These are phyloP conservation scores for Acidiella bohemica DNA, from an alignment of 495 filamentous ascomycete genomes.

Conservation along the genomic window DNA sequence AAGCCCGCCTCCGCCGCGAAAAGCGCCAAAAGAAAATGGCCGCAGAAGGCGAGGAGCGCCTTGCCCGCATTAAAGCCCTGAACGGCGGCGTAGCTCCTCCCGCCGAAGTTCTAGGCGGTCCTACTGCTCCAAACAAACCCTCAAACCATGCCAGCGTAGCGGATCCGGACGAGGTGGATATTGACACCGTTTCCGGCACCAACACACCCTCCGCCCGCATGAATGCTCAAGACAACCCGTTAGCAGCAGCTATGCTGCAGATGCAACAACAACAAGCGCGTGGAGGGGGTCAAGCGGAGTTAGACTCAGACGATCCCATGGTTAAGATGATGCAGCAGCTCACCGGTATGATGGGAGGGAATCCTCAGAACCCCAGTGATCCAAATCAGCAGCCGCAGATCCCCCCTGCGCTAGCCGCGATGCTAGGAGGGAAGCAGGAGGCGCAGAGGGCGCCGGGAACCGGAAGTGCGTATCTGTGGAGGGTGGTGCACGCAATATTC, in stretches of 20 bases:
- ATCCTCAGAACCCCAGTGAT: constrained; percentile 21
- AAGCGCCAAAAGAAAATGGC: constrained; percentile 81
- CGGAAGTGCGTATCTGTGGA: constrained; percentile 52
- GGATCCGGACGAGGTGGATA: constrained; percentile 65
- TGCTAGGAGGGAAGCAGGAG: constrained; percentile 8
- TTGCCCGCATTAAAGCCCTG: constrained; percentile 73
- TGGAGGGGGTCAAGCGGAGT: constrained; percentile 11
- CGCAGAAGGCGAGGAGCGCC: constrained; percentile 60
- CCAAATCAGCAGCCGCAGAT: constrained; percentile 24
- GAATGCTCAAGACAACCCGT: constrained; percentile 8
- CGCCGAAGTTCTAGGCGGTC: constrained; percentile 19
- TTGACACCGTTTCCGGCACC: constrained; percentile 39
- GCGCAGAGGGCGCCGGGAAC: constrained; percentile 26
- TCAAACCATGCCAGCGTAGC: constrained; percentile 20
- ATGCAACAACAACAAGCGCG: constrained; percentile 20
- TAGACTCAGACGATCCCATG: constrained; percentile 42
- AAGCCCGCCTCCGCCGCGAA: constrained; percentile 77
- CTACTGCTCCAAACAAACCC: not conserved
- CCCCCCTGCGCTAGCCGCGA: constrained; percentile 8
- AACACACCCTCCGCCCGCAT: constrained; percentile 1
- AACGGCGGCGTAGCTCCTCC: constrained; percentile 40
- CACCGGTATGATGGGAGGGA: constrained; percentile 35
- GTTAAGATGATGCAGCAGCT: constrained; percentile 49
- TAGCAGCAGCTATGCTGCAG: constrained; percentile 19
- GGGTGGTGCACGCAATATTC: constrained; percentile 61